These are phyloP conservation scores for Voacanga thouarsii DNA, from an alignment of 257 asterid species.

Conservation along the genomic window DNA sequence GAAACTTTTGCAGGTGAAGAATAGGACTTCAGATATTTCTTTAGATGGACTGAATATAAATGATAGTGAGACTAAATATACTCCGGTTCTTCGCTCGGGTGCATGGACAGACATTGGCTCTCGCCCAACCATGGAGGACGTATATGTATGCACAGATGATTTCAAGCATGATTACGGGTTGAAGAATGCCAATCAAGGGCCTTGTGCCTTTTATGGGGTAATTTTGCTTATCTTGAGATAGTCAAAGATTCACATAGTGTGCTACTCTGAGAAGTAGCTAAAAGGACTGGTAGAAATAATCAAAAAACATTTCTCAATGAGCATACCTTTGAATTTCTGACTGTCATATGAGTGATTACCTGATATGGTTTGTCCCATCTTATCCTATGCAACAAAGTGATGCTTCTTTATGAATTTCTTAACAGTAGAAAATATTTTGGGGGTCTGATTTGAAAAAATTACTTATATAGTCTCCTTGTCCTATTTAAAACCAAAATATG, in stretches of 20 bases:
- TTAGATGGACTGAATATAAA: conserved; percentile 39
- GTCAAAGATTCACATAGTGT: not conserved
- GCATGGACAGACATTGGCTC: conserved; percentile 84
- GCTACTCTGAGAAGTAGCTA: not conserved
- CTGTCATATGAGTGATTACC: not conserved
- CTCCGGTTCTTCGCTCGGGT: conserved; percentile 82
- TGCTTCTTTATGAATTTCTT: not conserved
- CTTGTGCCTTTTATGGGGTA: conserved; percentile 94
- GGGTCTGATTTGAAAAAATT: not conserved
- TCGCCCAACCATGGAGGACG: conserved; percentile 91
- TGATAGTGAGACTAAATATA: conserved; percentile 35
- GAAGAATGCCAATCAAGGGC: conserved; percentile 30
- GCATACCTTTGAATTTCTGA: not conserved
- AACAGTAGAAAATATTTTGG: not conserved
- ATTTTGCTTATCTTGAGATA: conserved; percentile 18
- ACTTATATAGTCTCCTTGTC: not conserved
- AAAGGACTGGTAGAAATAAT: not conserved
- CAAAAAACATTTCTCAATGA: not conserved
- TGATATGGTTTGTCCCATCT: not conserved
- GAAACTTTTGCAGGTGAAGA: conserved; percentile 50
- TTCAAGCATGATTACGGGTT: conserved; percentile 49
- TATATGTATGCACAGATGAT: conserved; percentile 64
- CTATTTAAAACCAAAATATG: not conserved
- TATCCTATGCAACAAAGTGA: not conserved
- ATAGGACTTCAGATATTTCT: conserved; percentile 32